These are phyloP conservation scores for Ustanciosporium gigantosporum DNA, from an alignment of 1,284 basidiomycete genomes.

Conservation along the genomic window DNA sequence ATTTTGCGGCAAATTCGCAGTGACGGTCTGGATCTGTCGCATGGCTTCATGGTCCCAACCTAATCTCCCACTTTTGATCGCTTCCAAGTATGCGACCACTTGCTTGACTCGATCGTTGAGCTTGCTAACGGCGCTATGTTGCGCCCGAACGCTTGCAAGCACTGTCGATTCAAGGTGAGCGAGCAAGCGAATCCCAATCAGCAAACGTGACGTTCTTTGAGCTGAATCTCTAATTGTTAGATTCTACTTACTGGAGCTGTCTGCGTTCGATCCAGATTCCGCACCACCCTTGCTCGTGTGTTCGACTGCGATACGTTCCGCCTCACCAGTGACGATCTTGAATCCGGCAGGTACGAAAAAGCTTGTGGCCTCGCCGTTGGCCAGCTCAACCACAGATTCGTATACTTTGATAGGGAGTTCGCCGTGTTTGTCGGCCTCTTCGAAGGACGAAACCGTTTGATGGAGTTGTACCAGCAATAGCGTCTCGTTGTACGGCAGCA, in stretches of 20 bases:
- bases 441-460: conserved; percentile 45
- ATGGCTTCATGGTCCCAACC: conserved; percentile 69
- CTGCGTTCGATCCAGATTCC: conserved; percentile 70
- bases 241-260: conserved; percentile 62
- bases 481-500: conserved; percentile 65
- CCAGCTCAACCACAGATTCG: conserved; percentile 48
- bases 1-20: conserved; percentile 68
- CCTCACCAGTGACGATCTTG: conserved; percentile 94
- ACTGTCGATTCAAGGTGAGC: conserved; percentile 68
- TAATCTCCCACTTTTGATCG: conserved; percentile 22
- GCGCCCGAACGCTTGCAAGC: conserved; percentile 83
- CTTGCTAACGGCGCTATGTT: conserved; percentile 94
- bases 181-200: too few species aligned
- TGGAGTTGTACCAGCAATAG: conserved; percentile 65
- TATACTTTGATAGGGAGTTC: conserved; percentile 50
- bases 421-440: conserved; percentile 24
- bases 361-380: conserved; percentile 23
- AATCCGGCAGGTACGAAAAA: conserved; percentile 77
- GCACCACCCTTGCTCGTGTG: conserved; percentile 84
- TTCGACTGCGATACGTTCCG: conserved; percentile 96
- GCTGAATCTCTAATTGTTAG: background rate
- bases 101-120: conserved; percentile 84
- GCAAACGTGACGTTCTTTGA: too few species aligned
- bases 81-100: conserved; percentile 72
- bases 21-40: conserved; percentile 79